These are phyloP conservation scores for Nigrograna mackinnonii DNA, from an alignment of 2,329 filamentous ascomycete genomes.

Conservation along the genomic window DNA sequence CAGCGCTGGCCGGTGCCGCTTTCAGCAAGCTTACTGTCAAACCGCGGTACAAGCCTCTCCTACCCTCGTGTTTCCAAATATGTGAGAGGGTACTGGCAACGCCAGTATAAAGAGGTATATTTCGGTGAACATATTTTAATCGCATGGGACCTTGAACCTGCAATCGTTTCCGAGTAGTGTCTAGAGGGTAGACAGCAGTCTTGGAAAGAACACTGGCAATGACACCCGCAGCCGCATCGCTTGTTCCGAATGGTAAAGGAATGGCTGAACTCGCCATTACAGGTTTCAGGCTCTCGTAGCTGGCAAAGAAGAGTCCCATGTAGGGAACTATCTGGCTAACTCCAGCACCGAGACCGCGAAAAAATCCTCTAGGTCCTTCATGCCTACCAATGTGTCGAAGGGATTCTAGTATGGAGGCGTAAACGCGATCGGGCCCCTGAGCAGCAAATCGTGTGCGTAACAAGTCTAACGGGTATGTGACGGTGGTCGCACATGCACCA, in stretches of 20 bases:
- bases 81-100: slow-evolving; percentile 67
- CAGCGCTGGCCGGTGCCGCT: slow-evolving; percentile 87
- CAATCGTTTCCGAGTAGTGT: slow-evolving; percentile 88
- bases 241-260: slow-evolving; percentile 70
- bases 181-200: slow-evolving; percentile 88
- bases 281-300: slow-evolving; percentile 74
- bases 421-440: slow-evolving; percentile 81
- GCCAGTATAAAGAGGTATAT: slow-evolving; percentile 81
- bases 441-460: slow-evolving; percentile 96
- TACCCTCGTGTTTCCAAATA: slow-evolving; percentile 74
- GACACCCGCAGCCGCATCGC: slow-evolving; percentile 82
- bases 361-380: slow-evolving; percentile 82
- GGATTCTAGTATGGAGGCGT: slow-evolving; percentile 70
- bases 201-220: slow-evolving; percentile 81
- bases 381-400: slow-evolving; percentile 72
- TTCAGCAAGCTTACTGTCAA: slow-evolving; percentile 89
- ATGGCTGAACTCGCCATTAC: slow-evolving; percentile 52
- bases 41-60: slow-evolving; percentile 83
- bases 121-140: slow-evolving; percentile 75
- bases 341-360: slow-evolving; percentile 80
- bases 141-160: slow-evolving; percentile 94
- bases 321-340: slow-evolving; percentile 89
- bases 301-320: slow-evolving; percentile 95
- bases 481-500: slow-evolving; percentile 78
- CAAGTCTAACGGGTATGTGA: slow-evolving; percentile 91